Evolutionary conservation across 1,139 yeast genomes (phyloP).

Genomic region (Meyerozyma elateridarum): DNA sequence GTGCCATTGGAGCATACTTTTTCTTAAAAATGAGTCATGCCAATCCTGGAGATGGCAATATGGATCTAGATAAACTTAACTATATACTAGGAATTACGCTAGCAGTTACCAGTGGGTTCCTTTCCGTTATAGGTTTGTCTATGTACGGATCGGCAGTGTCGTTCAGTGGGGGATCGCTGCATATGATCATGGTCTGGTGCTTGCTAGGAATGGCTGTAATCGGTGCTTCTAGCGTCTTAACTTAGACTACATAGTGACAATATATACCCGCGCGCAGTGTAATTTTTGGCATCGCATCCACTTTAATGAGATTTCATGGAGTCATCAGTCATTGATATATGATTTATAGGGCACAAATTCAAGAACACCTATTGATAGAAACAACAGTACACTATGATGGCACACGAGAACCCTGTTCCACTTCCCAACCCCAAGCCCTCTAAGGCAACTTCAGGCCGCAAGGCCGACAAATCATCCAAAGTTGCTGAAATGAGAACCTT

Average conservation of each 20-base stretch:
- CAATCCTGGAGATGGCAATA: constrained; percentile 16
- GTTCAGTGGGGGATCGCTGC: constrained; percentile 57
- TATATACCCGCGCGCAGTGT: too few relatives aligned
- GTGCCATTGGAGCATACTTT: constrained; percentile 70
- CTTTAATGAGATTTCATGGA: too few relatives aligned
- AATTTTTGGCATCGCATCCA: too few relatives aligned
- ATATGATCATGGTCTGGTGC: constrained; percentile 50
- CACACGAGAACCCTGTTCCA: constrained; percentile 3
- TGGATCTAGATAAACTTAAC: constrained; percentile 31
- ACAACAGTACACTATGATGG: constrained; percentile 3
- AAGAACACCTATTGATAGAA: constrained; percentile 1
- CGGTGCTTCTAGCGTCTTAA: constrained; percentile 22
- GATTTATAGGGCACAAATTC: background rate
- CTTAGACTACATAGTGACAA: too few relatives aligned
- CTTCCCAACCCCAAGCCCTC: background rate
- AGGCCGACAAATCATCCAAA: background rate
- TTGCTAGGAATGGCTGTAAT: constrained; percentile 42
- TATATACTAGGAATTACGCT: constrained; percentile 60
- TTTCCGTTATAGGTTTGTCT: constrained; percentile 73
- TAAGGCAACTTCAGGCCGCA: background rate
- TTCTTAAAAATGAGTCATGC: constrained; percentile 40
- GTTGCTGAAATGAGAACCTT: constrained; percentile 20
- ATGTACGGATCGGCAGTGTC: constrained; percentile 78
- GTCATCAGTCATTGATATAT: constrained; percentile 1
- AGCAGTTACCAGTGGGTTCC: constrained; percentile 78